Percentiles rank a stretch among this genome's conserved stretches.
Evolutionary conservation across 1,284 basidiomycete species (phyloP).

Genomic region (Gymnopus androsaceus): DNA sequence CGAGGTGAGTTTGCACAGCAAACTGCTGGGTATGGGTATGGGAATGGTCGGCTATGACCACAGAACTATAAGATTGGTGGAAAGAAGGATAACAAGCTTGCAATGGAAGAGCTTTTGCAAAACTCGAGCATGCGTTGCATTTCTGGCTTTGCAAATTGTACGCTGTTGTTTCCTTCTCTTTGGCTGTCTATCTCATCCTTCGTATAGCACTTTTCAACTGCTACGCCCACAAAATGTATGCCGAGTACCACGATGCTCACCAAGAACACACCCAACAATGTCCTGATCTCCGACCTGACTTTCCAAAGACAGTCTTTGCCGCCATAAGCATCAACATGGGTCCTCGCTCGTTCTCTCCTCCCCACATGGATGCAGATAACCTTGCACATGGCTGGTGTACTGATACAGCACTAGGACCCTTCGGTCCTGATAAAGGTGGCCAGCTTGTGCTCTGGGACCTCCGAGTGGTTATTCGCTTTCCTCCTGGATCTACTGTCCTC

Average conservation of each 20-base stretch:
- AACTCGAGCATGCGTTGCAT: not conserved
- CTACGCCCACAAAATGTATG: not conserved
- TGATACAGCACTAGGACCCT: not conserved
- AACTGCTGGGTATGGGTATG: not conserved
- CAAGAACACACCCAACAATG: not conserved
- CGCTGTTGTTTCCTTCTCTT: too few relatives aligned
- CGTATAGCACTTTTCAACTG: not conserved
- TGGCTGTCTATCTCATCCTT: not conserved
- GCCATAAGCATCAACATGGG: slow-evolving; percentile 9
- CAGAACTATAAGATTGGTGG: not conserved
- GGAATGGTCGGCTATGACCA: not conserved
- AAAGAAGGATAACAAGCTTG: not conserved
- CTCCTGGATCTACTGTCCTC: too few relatives aligned
- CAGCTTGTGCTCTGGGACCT: slow-evolving; percentile 7
- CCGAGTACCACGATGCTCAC: not conserved
- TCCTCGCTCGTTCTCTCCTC: not conserved
- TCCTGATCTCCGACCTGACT: not conserved
- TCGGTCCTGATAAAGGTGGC: slow-evolving; percentile 1
- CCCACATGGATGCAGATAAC: not conserved
- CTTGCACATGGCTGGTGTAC: not conserved
- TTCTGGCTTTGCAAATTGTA: not conserved
- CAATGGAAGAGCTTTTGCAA: not conserved
- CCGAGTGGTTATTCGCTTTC: not conserved
- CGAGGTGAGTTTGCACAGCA: not conserved
- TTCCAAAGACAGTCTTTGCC: not conserved